Evolutionary conservation across 2,329 filamentous ascomycete genomes (phyloP).

Genomic region (Neopestalotiopsis rosae): DNA sequence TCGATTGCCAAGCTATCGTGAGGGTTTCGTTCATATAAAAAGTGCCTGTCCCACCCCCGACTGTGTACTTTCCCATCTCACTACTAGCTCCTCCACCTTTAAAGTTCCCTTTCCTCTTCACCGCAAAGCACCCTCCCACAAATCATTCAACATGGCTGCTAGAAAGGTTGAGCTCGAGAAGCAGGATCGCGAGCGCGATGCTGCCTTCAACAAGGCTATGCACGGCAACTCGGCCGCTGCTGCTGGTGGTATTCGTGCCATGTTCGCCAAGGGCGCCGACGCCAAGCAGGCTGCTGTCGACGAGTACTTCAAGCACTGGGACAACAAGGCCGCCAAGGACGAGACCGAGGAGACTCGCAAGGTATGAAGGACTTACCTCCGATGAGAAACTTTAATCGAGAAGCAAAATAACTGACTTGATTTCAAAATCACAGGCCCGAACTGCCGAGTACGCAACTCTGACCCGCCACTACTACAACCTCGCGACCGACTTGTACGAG

Average conservation of each 20-base stretch:
- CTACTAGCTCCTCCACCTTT: too few species aligned
- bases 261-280: constrained; percentile 78
- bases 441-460: constrained; percentile 90
- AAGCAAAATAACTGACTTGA: not conserved
- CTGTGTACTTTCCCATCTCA: not conserved
- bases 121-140: not conserved
- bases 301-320: constrained; percentile 97
- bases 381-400: constrained; percentile 11
- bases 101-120: not conserved
- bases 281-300: constrained; percentile 84
- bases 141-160: constrained; percentile 47
- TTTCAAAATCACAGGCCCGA: constrained; percentile 61
- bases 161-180: constrained; percentile 66
- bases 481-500: constrained; percentile 95
- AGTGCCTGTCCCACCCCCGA: not conserved
- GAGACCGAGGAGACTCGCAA: constrained; percentile 86
- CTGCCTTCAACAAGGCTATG: constrained; percentile 87
- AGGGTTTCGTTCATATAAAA: not conserved
- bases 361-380: constrained; percentile 50
- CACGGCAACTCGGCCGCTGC: constrained; percentile 75
- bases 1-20: not conserved
- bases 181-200: constrained; percentile 86
- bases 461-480: constrained; percentile 97
- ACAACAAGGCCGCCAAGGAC: constrained; percentile 77
- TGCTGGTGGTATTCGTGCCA: constrained; percentile 77